phyloP scores from a whole-genome alignment of 73 alveolate species.

The Stentor coeruleus region DNA sequence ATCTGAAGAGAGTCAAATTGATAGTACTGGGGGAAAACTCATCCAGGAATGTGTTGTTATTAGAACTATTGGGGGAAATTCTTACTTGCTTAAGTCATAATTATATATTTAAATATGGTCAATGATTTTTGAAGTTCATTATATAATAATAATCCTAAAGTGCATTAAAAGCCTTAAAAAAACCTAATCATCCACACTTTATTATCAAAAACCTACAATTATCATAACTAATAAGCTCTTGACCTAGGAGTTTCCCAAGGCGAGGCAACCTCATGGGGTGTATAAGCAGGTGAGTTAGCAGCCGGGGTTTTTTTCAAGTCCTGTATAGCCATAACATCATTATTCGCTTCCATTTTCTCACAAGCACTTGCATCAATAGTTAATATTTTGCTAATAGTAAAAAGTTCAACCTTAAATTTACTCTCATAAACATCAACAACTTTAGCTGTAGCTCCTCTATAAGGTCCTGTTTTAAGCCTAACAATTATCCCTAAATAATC shows the following conservation, averaged over 20 bases:
- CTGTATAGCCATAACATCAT: neutral
- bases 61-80: neutral
- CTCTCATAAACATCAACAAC: slow-evolving; percentile 19
- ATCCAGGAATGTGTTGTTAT: neutral
- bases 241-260: slow-evolving; percentile 19
- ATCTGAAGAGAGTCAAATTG: neutral
- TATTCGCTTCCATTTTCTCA: neutral
- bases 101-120: too few relatives aligned
- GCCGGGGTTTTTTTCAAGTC: slow-evolving; percentile 16
- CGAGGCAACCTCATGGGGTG: slow-evolving; percentile 10
- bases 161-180: too few relatives aligned
- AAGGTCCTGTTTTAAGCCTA: slow-evolving; percentile 63
- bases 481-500: slow-evolving; percentile 56
- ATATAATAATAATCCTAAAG: too few relatives aligned
- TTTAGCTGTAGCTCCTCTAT: slow-evolving; percentile 79
- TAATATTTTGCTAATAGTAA: neutral
- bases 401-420: neutral
- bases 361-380: neutral
- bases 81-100: too few relatives aligned
- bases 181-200: too few relatives aligned
- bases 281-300: slow-evolving; percentile 13
- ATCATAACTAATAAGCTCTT: too few relatives aligned
- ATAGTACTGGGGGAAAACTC: slow-evolving; percentile 21
- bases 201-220: too few relatives aligned
- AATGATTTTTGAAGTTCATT: too few relatives aligned